phyloP scores from a whole-genome alignment of 768 basidiomycete genomes.

The Leccinum obscurum region DNA sequence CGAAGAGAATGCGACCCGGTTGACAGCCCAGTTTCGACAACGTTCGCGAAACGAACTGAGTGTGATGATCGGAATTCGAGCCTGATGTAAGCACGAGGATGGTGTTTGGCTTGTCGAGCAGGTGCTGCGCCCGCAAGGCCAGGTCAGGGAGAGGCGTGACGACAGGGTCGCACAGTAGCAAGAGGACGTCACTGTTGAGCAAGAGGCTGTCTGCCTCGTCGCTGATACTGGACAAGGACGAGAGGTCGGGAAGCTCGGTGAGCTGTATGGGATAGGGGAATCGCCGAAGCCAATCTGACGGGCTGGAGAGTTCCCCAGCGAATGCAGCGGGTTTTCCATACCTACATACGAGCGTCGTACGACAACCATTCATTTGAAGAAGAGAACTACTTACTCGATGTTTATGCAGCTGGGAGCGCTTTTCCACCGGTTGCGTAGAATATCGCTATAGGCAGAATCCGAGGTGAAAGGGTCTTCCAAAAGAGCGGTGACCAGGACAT shows the following conservation, averaged over 20 bases:
- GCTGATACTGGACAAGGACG: slow-evolving; percentile 16
- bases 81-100: slow-evolving; percentile 45
- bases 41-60: slow-evolving; percentile 21
- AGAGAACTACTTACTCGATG: slow-evolving; percentile 26
- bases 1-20: slow-evolving; percentile 40
- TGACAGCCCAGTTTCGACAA: slow-evolving; percentile 25
- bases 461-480: slow-evolving; percentile 69
- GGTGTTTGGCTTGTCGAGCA: slow-evolving; percentile 40
- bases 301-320: slow-evolving; percentile 36
- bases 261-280: slow-evolving; percentile 53
- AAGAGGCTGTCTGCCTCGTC: slow-evolving; percentile 21
- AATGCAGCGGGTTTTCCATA: slow-evolving; percentile 25
- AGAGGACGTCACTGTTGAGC: slow-evolving; percentile 56
- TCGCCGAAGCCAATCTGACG: slow-evolving; percentile 57
- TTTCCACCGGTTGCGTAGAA: slow-evolving; percentile 53
- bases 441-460: slow-evolving; percentile 43
- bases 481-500: slow-evolving; percentile 66
- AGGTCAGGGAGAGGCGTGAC: slow-evolving; percentile 48
- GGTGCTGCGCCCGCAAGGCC: slow-evolving; percentile 17
- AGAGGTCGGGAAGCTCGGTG: slow-evolving; percentile 36
- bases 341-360: slow-evolving; percentile 11
- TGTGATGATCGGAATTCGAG: slow-evolving; percentile 16
- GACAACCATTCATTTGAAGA: background rate
- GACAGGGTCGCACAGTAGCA: slow-evolving; percentile 64
- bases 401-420: slow-evolving; percentile 26